Evolutionary conservation across 768 basidiomycete species (phyloP).

Genomic region (Tubosaeta sp.): DNA sequence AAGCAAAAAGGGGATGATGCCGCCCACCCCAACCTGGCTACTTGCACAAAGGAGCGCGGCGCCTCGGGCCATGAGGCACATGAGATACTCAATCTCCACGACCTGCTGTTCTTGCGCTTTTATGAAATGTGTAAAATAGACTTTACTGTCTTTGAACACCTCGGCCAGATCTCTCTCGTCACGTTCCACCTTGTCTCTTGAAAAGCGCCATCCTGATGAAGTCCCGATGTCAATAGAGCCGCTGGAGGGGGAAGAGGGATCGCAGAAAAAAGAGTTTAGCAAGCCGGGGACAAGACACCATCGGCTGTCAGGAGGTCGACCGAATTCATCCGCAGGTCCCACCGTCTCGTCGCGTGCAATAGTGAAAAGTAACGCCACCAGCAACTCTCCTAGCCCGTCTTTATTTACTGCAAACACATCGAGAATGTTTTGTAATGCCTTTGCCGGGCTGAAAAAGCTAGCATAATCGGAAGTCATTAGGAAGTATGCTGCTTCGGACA

Average conservation of each 20-base stretch:
- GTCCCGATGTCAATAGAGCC: background rate
- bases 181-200: background rate
- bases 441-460: too few relatives aligned
- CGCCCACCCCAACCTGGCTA: background rate
- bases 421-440: too few relatives aligned
- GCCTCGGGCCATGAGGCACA: background rate
- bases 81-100: background rate
- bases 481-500: background rate
- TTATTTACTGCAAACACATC: too few relatives aligned
- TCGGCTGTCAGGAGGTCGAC: background rate
- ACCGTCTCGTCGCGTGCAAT: too few relatives aligned
- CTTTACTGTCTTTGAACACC: background rate
- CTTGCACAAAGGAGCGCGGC: background rate
- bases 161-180: background rate
- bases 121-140: background rate
- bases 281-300: background rate
- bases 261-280: background rate
- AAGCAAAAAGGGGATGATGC: background rate
- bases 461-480: background rate
- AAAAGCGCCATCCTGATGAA: background rate
- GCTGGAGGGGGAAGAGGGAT: too few relatives aligned
- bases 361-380: too few relatives aligned
- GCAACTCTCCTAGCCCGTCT: too few relatives aligned
- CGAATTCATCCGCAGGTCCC: background rate
- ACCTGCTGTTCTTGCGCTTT: background rate